A percentile compares a stretch with the other conserved stretches of the same genome.
These are phyloP conservation scores for Trypanosoma platydactyli DNA, from an alignment of 208 protist species.

Conservation along the genomic window DNA sequence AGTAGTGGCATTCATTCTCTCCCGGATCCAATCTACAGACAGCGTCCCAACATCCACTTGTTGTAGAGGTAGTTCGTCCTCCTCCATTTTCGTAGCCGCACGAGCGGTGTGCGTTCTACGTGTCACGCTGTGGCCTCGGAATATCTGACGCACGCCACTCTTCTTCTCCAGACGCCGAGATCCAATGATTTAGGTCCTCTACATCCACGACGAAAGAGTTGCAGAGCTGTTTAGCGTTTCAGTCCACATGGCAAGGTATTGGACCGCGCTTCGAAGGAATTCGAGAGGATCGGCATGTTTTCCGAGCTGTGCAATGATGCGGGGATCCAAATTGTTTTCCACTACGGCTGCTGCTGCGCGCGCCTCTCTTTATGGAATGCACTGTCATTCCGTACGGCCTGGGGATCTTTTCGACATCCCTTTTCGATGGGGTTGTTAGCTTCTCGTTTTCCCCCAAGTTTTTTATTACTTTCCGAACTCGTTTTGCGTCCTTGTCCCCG, in stretches of 20 bases:
- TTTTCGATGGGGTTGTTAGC: too few relatives aligned
- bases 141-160: too few relatives aligned
- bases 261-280: conserved; percentile 12
- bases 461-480: background rate
- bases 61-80: too few relatives aligned
- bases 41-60: too few relatives aligned
- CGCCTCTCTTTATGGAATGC: conserved; percentile 6
- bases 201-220: conserved; percentile 4
- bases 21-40: too few relatives aligned
- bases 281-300: conserved; percentile 2
- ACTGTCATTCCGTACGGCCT: conserved; percentile 1
- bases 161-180: too few relatives aligned
- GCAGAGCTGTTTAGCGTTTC: conserved; percentile 9
- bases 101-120: too few relatives aligned
- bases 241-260: background rate
- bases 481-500: background rate
- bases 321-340: background rate
- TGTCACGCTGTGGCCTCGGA: too few relatives aligned
- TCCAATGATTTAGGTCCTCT: too few relatives aligned
- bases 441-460: background rate
- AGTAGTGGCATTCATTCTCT: too few relatives aligned
- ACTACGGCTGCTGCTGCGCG: conserved; percentile 6
- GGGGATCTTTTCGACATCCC: background rate
- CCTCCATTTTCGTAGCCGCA: too few relatives aligned
- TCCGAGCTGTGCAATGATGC: conserved; percentile 5